phyloP scores from a whole-genome alignment of 2,329 filamentous ascomycete species.

The Keithomyces neogunnii region DNA sequence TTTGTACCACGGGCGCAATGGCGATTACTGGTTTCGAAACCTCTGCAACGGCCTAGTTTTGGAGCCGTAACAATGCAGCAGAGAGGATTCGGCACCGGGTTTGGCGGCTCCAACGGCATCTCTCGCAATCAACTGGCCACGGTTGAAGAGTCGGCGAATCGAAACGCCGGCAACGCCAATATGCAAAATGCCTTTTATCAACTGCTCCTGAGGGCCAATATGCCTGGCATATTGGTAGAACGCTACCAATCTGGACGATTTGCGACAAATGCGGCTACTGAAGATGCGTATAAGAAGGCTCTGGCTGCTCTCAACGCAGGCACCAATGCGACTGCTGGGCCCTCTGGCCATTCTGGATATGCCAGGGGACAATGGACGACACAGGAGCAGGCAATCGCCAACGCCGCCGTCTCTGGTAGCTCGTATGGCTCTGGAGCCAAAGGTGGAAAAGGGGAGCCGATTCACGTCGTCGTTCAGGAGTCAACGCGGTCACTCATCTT shows the following conservation, averaged over 20 bases:
- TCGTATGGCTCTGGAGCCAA: constrained; percentile 25
- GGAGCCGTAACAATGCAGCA: constrained; percentile 9
- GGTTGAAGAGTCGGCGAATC: constrained; percentile 85
- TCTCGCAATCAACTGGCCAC: constrained; percentile 66
- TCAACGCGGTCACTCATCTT: constrained; percentile 71
- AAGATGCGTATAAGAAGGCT: constrained; percentile 71
- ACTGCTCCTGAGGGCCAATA: constrained; percentile 79
- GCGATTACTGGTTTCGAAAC: constrained; percentile 12
- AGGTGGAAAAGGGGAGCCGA: constrained; percentile 72
- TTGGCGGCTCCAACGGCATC: constrained; percentile 38
- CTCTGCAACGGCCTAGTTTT: constrained; percentile 7
- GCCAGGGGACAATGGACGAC: constrained; percentile 20
- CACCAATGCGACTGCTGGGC: constrained; percentile 16
- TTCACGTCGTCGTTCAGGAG: constrained; percentile 94
- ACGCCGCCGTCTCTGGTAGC: constrained; percentile 16
- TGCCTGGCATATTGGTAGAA: constrained; percentile 88
- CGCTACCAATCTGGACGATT: constrained; percentile 81
- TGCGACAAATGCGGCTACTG: constrained; percentile 69
- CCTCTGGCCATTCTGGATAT: constrained; percentile 12
- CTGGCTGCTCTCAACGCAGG: constrained; percentile 34
- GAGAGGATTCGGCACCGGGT: constrained; percentile 20
- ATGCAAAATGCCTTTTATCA: constrained; percentile 93
- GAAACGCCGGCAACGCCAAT: constrained; percentile 78
- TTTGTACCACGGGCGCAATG: constrained; percentile 3
- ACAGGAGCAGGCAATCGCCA: constrained; percentile 20